Base-by-base conservation (phyloP, 169 alveolate genomes). In the Babesia gibsoni region DNA sequence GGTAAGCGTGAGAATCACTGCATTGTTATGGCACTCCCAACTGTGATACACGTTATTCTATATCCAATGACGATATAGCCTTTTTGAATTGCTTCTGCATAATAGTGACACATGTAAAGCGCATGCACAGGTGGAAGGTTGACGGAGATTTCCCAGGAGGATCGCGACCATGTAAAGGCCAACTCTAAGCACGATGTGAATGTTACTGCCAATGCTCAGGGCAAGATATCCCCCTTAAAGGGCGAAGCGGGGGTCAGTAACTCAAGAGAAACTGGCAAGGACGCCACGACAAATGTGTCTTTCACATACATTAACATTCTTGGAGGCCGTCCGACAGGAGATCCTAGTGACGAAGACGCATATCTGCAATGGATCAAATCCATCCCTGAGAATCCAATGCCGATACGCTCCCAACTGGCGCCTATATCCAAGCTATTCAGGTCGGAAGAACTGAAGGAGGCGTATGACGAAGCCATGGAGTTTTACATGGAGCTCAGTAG, bases 311-410 rank as follows among this genome's bases (percentile, higher is more conserved):
- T 58, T 33, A 75, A 78, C 30, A 66, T 78, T 33, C 74, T 67
- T 29, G 87, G 87, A 43, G 87, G 87, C n/a, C 32, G 53, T 3
- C 64, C 87, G 7, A 43, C 48, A 12, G 74, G 81, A 20, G 56
- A 58, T 39, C 35, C 50, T 8, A 67, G 56, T 3, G 73, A 69
- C 36, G 82, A 78, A 33, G 66, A 52, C 20, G 70, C 67, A 46
- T 78, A 67, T 52, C 56, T 67, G 29, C 57, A 22, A 58, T 78
- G 87, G 87, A 68, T 66, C 7, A 25, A 78, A 20, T 54, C 80
- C 23, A 63, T 78, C 23, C 67, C 66, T n/a, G 57, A 68, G 3
- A 36, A 78, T 56, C 87, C 81, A 3, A 78, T 78, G 87, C 87
- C 87, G 16, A 78, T 78, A 36, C 59, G 82, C 29, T 45, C 74